A percentile compares a stretch with the other conserved stretches of the same genome.
These are phyloP conservation scores for Erysimum cheiri DNA, from an alignment of 441 rosid genomes.

Conservation along the genomic window DNA sequence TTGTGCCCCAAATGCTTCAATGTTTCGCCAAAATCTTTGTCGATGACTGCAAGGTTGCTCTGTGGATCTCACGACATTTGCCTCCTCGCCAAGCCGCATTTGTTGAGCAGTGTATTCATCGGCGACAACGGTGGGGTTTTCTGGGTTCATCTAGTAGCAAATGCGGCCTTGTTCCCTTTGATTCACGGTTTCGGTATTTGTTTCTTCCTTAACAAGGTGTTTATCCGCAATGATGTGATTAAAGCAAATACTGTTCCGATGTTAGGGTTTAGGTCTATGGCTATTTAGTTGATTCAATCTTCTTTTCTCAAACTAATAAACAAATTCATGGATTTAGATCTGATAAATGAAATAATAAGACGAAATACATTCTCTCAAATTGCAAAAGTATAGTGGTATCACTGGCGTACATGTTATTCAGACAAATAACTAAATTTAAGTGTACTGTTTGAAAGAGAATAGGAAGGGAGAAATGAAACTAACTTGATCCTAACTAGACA, in stretches of 20 bases:
- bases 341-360: constrained; percentile 19
- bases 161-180: constrained; percentile 78
- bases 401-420: constrained; percentile 11
- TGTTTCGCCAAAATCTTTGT: constrained; percentile 73
- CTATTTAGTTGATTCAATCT: constrained; percentile 32
- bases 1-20: constrained; percentile 85
- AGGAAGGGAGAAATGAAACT: constrained; percentile 30
- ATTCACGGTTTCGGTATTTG: constrained; percentile 81
- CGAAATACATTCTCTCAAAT: constrained; percentile 17
- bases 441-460: constrained; percentile 6
- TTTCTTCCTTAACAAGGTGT: constrained; percentile 56
- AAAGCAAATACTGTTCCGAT: neutral
- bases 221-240: constrained; percentile 2
- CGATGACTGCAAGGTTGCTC: constrained; percentile 72
- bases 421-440: constrained; percentile 7
- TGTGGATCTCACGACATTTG: constrained; percentile 87
- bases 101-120: constrained; percentile 79
- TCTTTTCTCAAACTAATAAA: constrained; percentile 29
- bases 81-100: constrained; percentile 77
- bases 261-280: constrained; percentile 34
- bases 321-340: constrained; percentile 6
- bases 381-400: constrained; percentile 20
- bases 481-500: constrained; percentile 47
- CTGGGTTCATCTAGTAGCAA: constrained; percentile 64
- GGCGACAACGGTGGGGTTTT: constrained; percentile 71